A percentile compares a stretch with the other conserved stretches of the same genome.
These are phyloP conservation scores for Penicillium maclennaniae DNA, from an alignment of 495 filamentous ascomycete species.

Conservation along the genomic window DNA sequence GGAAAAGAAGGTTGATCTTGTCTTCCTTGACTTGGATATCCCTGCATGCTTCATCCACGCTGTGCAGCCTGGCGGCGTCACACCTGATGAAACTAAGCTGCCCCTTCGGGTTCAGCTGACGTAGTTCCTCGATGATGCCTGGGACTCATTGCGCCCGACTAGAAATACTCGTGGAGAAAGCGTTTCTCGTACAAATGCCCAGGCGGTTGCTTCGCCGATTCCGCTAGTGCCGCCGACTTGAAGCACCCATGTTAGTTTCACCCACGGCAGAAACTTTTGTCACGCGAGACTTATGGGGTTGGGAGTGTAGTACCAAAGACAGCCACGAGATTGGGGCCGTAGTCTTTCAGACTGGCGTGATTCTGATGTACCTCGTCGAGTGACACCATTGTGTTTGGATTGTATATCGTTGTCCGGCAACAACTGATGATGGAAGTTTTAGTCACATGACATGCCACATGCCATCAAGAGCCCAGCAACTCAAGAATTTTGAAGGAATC, in stretches of 20 bases:
- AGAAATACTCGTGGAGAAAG: slow-evolving; percentile 45
- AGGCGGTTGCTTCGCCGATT: slow-evolving; percentile 58
- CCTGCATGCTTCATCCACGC: slow-evolving; percentile 57
- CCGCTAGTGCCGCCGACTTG: slow-evolving; percentile 62
- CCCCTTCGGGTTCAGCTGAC: slow-evolving; percentile 32
- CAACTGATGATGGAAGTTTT: background rate
- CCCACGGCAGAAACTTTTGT: background rate
- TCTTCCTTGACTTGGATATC: slow-evolving; percentile 53
- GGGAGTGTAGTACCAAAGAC: slow-evolving; percentile 43
- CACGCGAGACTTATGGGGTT: background rate
- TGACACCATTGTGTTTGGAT: slow-evolving; percentile 36
- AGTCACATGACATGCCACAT: background rate
- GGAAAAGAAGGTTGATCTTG: slow-evolving; percentile 57
- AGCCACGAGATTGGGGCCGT: slow-evolving; percentile 47
- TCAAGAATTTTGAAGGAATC: too few relatives aligned
- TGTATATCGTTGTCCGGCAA: background rate
- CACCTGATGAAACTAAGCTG: slow-evolving; percentile 47
- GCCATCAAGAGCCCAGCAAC: too few relatives aligned
- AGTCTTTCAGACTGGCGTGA: slow-evolving; percentile 40
- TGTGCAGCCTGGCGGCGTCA: slow-evolving; percentile 52
- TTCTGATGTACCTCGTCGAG: slow-evolving; percentile 36
- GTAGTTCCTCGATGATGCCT: slow-evolving; percentile 36
- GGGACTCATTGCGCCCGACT: slow-evolving; percentile 42
- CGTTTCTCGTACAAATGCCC: slow-evolving; percentile 50
- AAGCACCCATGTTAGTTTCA: slow-evolving; percentile 6